Evolutionary conservation across 1,284 basidiomycete genomes (phyloP), one percentile per base, ranked within the genome.

Genomic region (Heterobasidion occidentale): DNA sequence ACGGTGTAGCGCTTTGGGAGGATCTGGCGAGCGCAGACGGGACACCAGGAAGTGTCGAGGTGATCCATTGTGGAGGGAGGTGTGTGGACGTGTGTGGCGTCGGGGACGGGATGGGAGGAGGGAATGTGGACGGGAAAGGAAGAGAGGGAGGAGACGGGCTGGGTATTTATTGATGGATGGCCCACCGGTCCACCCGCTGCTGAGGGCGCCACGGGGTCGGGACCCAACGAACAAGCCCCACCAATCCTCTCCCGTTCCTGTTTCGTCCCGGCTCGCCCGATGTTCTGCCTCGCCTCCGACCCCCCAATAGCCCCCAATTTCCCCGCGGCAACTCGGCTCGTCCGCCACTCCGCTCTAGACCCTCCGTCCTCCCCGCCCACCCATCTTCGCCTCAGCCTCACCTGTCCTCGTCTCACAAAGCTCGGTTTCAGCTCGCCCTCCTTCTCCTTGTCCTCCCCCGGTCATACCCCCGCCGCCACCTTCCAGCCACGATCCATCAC

Each of bases 1-100:
- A 87, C 77, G 19, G 74, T 74, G 60, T 72, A 74, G 61, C 85
- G 83, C 65, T 86, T 86, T 33, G 88, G 88, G 27, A 80, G 72
- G 60, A 90, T 89, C 60, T 84, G 81, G 62, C 79, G 74, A 63
- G 82, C 78, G 73, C 88, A 90, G 64, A 80, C 79, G 52, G 84
- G 84, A 76, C 88, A 89, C 84, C 85, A 89, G 54, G 77, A 74
- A 59, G 82, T 76, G 72, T 86, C 74, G 70, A 76, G 61, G 52
- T 63, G 65, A 58, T 63, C 63, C 63, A 68, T 65, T 60, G 61
- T 61, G 62, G 65, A 27, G 27, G 27, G 27, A 27, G 54, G 27
- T 27, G 27, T 27, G 27, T 27, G 27, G 3, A 5, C 5, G 27
- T 27, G 27, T 27, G 27, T 27, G 27, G 27, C 34, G 45, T 46